These are phyloP conservation scores for Tolypocladium capitatum DNA, from an alignment of 2,329 filamentous ascomycete species.

Conservation along the genomic window DNA sequence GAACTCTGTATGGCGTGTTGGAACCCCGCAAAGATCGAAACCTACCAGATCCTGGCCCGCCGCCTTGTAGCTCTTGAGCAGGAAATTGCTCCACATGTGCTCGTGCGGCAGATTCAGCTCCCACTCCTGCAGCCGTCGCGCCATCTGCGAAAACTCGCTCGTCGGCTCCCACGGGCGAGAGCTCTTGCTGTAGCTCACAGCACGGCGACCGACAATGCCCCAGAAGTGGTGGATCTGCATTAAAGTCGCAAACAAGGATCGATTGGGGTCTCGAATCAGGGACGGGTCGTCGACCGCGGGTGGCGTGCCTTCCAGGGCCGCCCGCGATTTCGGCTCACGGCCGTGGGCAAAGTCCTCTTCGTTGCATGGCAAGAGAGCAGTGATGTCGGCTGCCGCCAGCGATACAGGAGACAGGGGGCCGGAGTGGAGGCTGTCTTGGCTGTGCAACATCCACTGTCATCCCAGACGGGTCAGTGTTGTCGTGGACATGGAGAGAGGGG, in stretches of 20 bases:
- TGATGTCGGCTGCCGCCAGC: conserved; percentile 39
- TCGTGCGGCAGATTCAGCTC: conserved; percentile 32
- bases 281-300: conserved; percentile 32
- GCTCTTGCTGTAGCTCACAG: conserved; percentile 30
- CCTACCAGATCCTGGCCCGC: conserved; percentile 36
- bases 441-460: conserved; percentile 43
- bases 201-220: conserved; percentile 36
- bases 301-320: conserved; percentile 39
- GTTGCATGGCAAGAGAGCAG: conserved; percentile 37
- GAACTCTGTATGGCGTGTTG: background rate
- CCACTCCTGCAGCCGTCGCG: conserved; percentile 30
- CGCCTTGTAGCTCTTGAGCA: conserved; percentile 31
- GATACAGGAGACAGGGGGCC: conserved; percentile 37
- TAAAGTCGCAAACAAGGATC: conserved; percentile 41
- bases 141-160: conserved; percentile 34
- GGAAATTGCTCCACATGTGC: conserved; percentile 31
- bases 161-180: conserved; percentile 30
- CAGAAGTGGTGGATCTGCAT: conserved; percentile 43
- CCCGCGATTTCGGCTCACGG: conserved; percentile 32
- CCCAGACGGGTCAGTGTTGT: background rate
- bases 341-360: conserved; percentile 38
- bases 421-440: conserved; percentile 43
- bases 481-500: background rate
- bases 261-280: conserved; percentile 26
- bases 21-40: background rate